phyloP scores from a whole-genome alignment of 139 green algal genomes.

The Choricystis sp. region DNA sequence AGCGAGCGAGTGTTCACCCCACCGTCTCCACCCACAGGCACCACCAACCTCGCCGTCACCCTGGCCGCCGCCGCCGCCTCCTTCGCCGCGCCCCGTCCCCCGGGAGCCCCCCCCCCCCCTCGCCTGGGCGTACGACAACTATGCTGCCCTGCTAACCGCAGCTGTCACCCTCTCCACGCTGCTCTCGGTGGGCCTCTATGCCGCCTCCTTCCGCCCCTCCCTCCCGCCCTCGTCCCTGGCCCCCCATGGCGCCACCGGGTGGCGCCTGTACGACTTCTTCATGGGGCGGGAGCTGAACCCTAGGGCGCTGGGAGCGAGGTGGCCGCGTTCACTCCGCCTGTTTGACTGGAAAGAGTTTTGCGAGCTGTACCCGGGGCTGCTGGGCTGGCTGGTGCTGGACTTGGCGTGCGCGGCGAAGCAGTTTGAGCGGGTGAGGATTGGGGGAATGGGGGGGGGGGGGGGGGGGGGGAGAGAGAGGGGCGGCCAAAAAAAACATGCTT shows the following conservation, averaged over 20 bases:
- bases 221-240: conserved; percentile 16
- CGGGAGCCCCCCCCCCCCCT: conserved; percentile 20
- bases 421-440: conserved; percentile 9
- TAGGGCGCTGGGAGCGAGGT: conserved; percentile 3
- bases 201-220: conserved; percentile 25
- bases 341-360: conserved; percentile 90
- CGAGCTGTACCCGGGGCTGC: conserved; percentile 68
- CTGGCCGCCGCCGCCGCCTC: conserved; percentile 1
- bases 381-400: conserved; percentile 38
- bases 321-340: background rate
- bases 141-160: conserved; percentile 55
- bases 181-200: conserved; percentile 48
- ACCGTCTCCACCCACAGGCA: too few species aligned
- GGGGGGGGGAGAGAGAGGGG: too few species aligned
- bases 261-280: conserved; percentile 74
- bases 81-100: background rate
- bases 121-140: conserved; percentile 59
- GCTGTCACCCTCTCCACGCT: conserved; percentile 30
- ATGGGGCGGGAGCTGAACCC: conserved; percentile 86
- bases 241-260: conserved; percentile 29
- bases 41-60: conserved; percentile 8
- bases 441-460: too few species aligned
- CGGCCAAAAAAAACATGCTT: too few species aligned
- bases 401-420: conserved; percentile 58
- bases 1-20: too few species aligned